phyloP scores from a whole-genome alignment of 805 yeast species.

The Wickerhamiella shivajii region DNA sequence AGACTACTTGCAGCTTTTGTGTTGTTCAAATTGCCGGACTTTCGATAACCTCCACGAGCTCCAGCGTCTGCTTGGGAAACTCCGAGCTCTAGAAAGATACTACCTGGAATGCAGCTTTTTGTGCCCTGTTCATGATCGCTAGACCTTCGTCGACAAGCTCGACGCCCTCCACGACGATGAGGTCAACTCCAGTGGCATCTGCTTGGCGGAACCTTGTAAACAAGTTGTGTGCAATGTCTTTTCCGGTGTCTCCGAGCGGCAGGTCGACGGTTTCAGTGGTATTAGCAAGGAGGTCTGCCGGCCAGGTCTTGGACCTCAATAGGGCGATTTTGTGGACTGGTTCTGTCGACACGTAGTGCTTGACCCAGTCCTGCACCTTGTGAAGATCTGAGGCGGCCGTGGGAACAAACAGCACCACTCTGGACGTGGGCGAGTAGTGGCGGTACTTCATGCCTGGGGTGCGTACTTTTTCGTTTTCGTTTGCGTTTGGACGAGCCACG shows the following conservation, averaged over 20 bases:
- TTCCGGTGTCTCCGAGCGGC: conserved; percentile 34
- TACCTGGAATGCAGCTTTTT: conserved; percentile 51
- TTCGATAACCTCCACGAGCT: too few relatives aligned
- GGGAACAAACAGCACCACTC: conserved; percentile 50
- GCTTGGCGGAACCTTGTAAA: conserved; percentile 61
- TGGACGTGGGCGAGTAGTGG: conserved; percentile 86
- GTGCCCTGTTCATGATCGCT: conserved; percentile 85
- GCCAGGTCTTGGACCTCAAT: conserved; percentile 4
- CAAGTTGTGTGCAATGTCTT: conserved; percentile 57
- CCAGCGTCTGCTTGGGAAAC: too few relatives aligned
- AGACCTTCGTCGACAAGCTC: conserved; percentile 66
- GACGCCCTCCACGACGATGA: conserved; percentile 75
- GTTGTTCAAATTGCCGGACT: too few relatives aligned
- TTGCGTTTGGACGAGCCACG: conserved; percentile 44
- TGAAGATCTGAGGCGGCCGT: conserved; percentile 28
- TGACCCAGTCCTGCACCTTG: conserved; percentile 16
- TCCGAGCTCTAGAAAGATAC: too few relatives aligned
- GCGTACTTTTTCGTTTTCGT: conserved; percentile 43
- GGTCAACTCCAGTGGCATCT: conserved; percentile 52
- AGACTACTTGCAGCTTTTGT: too few relatives aligned
- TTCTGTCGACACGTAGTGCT: conserved; percentile 9
- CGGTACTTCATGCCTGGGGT: conserved; percentile 98
- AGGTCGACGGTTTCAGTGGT: conserved; percentile 16
- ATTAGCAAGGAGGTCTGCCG: not conserved
- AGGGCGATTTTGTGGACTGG: conserved; percentile 7